Evolutionary conservation across 2,329 filamentous ascomycete genomes (phyloP), one percentile per base, ranked within the genome.

Genomic region (Cladosporium sp.): DNA sequence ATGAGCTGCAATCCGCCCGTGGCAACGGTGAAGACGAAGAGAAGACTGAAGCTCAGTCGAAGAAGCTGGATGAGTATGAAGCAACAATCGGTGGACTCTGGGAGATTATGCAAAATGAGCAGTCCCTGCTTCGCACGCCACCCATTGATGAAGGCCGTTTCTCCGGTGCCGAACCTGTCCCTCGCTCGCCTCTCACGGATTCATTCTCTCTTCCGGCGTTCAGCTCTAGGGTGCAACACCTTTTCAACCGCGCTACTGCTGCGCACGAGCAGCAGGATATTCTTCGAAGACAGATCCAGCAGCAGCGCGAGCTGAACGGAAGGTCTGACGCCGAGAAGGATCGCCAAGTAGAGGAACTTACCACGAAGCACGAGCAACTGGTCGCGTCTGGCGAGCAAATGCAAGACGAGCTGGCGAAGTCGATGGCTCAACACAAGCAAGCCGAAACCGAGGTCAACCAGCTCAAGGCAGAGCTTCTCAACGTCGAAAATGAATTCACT

Each of bases 291-390:
- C 91, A 97, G 67, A 92, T 96, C 62, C 92, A 95, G 71, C 91
- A 97, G 66, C 92, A 97, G 70, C 86, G 91, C 52, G 89, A 95
- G 64, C 79, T 96, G 51, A 95, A 95, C 70, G 90, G 79, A 72
- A 91, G 91, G 64, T 90, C 89, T 1, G 89, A 95, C 59, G 76
- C 74, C 12, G 69, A 79, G 58, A 74, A 77, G 50, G 63, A 67
- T 29, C 55, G 50, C n/a, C 57, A 66, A 41, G 47, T 67, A 3
- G 53, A 55, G 7, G 64, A 68, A 22, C 44, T 66, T 11, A 60
- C 67, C 36, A 52, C 52, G 6, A 54, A 52, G 29, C 61, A 64
- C 44, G 63, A 63, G 7, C 52, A 61, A 39, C 54, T 67, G 18
- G 53, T 43, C 7, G 53, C 47, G 6, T 52, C 54, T 3, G 58